Conservation (phyloP, 2,329 filamentous ascomycete species). For the Pseudovirgaria hyperparasitica region DNA sequence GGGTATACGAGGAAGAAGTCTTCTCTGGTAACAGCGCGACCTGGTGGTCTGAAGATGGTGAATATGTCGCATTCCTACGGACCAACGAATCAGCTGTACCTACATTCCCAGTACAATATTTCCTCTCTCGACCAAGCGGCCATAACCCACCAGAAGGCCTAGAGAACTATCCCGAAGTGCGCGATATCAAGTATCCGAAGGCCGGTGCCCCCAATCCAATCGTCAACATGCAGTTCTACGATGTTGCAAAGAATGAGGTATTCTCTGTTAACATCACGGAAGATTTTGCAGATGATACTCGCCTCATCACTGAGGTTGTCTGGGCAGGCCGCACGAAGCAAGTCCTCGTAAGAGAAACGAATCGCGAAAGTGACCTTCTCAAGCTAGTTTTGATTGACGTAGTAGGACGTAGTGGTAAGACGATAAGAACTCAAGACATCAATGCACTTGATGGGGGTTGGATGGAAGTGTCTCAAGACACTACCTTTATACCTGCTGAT, state of each 20-base stretch:
- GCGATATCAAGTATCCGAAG: conserved; percentile 94
- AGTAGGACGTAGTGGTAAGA: conserved; percentile 55
- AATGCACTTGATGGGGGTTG: conserved; percentile 84
- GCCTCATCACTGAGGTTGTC: conserved; percentile 83
- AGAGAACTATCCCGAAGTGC: conserved; percentile 81
- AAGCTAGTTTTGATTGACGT: conserved; percentile 81
- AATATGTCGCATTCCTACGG: conserved; percentile 79
- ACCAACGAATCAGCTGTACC: conserved; percentile 91
- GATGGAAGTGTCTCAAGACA: conserved; percentile 88
- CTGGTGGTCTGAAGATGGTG: conserved; percentile 90
- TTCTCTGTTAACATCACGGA: conserved; percentile 69
- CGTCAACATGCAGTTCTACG: conserved; percentile 80
- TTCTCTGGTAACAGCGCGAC: conserved; percentile 69
- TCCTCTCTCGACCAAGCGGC: conserved; percentile 74
- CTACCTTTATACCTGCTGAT: conserved; percentile 76
- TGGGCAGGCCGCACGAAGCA: conserved; percentile 69
- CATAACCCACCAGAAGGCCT: conserved; percentile 53
- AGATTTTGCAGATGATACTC: conserved; percentile 67
- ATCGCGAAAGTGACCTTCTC: conserved; percentile 84
- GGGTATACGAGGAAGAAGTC: conserved; percentile 89
- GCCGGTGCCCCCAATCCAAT: conserved; percentile 86
- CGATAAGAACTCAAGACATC: conserved; percentile 68
- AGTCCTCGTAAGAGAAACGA: conserved; percentile 81
- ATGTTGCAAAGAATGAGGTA: conserved; percentile 60
- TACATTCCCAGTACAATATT: conserved; percentile 88